Conservation (phyloP, 2,329 filamentous ascomycete species). For the Fusarium sp. region DNA sequence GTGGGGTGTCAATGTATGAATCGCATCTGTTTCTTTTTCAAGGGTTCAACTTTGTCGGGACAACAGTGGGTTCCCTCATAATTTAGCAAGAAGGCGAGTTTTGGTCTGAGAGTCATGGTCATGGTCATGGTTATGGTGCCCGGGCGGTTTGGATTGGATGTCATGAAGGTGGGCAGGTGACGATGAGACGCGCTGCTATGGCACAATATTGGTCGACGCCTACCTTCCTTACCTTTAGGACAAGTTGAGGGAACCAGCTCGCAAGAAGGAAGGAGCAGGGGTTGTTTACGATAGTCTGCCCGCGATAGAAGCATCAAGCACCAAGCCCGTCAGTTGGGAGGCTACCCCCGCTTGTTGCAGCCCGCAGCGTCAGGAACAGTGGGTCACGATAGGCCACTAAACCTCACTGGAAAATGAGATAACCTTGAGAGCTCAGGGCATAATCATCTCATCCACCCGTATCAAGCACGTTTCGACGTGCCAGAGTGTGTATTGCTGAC, state of each 20-base stretch:
- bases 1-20: slow-evolving; percentile 23
- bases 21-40: slow-evolving; percentile 20
- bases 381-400: slow-evolving; percentile 16
- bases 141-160: slow-evolving; percentile 8
- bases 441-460: slow-evolving; percentile 46
- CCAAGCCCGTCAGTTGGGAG: neutral
- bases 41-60: slow-evolving; percentile 32
- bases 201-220: slow-evolving; percentile 17
- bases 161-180: slow-evolving; percentile 39
- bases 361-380: slow-evolving; percentile 27
- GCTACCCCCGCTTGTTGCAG: slow-evolving; percentile 11
- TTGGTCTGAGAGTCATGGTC: slow-evolving; percentile 20
- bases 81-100: slow-evolving; percentile 3
- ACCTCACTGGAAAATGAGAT: slow-evolving; percentile 5
- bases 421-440: too few species aligned
- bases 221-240: neutral
- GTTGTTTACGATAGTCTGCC: neutral
- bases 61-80: slow-evolving; percentile 31
- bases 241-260: slow-evolving; percentile 1
- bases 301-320: too few species aligned
- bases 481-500: slow-evolving; percentile 38
- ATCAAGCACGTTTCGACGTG: slow-evolving; percentile 45
- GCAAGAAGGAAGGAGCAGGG: neutral
- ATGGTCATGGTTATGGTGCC: neutral
- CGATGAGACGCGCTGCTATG: slow-evolving; percentile 26